Evolutionary conservation across 169 alveolate genomes (phyloP), one percentile per base, ranked within the genome.

Genomic region (Plasmodium relictum): DNA sequence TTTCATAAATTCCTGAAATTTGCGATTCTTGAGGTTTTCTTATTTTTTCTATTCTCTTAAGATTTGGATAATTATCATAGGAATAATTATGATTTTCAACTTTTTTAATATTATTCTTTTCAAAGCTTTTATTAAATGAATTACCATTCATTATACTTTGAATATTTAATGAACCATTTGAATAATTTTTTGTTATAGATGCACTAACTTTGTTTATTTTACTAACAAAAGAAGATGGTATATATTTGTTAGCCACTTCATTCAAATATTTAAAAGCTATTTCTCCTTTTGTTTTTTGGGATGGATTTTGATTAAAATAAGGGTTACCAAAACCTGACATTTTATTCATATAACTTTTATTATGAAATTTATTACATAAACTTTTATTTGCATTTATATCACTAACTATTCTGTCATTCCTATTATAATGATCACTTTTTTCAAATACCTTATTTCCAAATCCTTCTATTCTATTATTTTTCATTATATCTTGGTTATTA

Each of bases 261-360:
- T 80, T 80, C 18, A 80, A 42, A 80, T 80, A 80, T 58, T 80
- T 56, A 0, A 80, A 65, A 22, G 90, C 90, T 6, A 80, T 80
- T 80, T 80, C 90, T 37, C 90, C 72, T 41, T 80, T 80, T 4
- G 90, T 80, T 66, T 80, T 80, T 58, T 65, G 90, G 0, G 2
- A 59, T 20, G 80, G 83, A 20, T 80, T 80, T 52, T 80, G 90
- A 44, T 80, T 80, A 80, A 80, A 80, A 41, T 80, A 61, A 6
- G 90, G 90, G 6, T 80, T 80, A 1, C 90, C 80, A 80, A 80
- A 80, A 20, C 90, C 90, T 16, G 80, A 39, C 90, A 80, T 80
- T 80, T 80, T 80, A 44, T n/a, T 66, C 69, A 54, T 66, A 71
- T 80, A 80, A 56, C 66, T 66, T 52, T 24, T 6, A 22, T 14